A percentile compares a stretch with the other conserved stretches of the same genome.
Conservation (phyloP, 2,329 filamentous ascomycete species). For the Colletotrichum musae region DNA sequence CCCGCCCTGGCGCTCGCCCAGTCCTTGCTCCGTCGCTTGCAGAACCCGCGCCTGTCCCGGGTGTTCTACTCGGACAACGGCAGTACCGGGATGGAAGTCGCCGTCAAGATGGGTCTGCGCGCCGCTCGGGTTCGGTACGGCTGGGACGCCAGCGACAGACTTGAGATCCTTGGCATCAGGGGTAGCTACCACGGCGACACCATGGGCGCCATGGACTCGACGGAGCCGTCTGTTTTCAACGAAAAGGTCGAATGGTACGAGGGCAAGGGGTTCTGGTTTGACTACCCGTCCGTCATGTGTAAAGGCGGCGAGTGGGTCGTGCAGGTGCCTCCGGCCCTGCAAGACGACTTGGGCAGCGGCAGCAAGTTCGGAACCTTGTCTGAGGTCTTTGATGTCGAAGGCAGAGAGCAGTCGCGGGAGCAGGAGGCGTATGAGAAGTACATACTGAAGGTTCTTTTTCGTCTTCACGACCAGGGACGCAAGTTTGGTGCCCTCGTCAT, state of each 20-base stretch:
- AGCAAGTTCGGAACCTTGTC: conserved; percentile 63
- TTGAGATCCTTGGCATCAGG: conserved; percentile 81
- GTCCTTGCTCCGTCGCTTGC: conserved; percentile 69
- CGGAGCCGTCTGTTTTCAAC: conserved; percentile 83
- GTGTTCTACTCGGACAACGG: conserved; percentile 90
- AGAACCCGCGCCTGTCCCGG: conserved; percentile 76
- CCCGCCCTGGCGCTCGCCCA: conserved; percentile 81
- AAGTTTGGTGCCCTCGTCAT: conserved; percentile 85
- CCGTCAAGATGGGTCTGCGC: conserved; percentile 86
- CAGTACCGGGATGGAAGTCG: conserved; percentile 87
- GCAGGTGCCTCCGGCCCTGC: conserved; percentile 65
- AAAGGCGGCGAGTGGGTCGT: conserved; percentile 77
- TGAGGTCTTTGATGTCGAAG: conserved; percentile 72
- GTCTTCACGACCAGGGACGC: conserved; percentile 67
- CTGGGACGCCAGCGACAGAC: conserved; percentile 70
- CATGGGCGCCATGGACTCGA: conserved; percentile 89
- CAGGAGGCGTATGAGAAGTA: conserved; percentile 70
- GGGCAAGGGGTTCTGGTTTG: conserved; percentile 85
- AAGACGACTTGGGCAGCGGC: conserved; percentile 59
- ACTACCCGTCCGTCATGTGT: conserved; percentile 81
- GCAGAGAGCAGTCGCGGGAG: conserved; percentile 60
- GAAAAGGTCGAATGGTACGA: conserved; percentile 90
- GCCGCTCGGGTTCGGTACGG: conserved; percentile 77
- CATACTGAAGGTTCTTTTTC: conserved; percentile 68
- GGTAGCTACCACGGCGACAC: conserved; percentile 91